Evolutionary conservation across 805 yeast genomes (phyloP).

Genomic region (Priceomyces castillae): DNA sequence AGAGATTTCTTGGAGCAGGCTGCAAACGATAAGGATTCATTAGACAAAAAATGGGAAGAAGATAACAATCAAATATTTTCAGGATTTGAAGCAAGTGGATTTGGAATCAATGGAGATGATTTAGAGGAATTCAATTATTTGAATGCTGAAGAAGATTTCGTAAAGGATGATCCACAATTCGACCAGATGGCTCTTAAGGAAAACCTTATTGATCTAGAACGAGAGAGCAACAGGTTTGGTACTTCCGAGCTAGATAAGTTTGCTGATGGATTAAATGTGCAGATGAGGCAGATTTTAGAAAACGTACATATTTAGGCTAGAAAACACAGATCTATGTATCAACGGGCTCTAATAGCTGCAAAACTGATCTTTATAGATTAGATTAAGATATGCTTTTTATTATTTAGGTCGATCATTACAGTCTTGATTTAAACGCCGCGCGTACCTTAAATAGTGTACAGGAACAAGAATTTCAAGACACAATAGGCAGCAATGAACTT

Average conservation of each 20-base stretch:
- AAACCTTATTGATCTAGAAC: conserved; percentile 17
- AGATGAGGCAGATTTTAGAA: conserved; percentile 7
- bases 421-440: too few species aligned
- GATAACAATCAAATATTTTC: conserved; percentile 32
- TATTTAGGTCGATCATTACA: too few species aligned
- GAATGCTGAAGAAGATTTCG: conserved; percentile 15
- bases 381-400: too few species aligned
- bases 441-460: too few species aligned
- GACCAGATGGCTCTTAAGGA: conserved; percentile 11
- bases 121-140: conserved; percentile 41
- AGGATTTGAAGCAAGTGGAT: conserved; percentile 18
- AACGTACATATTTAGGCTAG: background rate
- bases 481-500: too few species aligned
- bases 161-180: conserved; percentile 8
- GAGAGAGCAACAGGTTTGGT: conserved; percentile 12
- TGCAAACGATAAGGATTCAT: conserved; percentile 18
- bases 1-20: conserved; percentile 29
- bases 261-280: conserved; percentile 12
- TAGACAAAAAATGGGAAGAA: conserved; percentile 44
- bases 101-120: conserved; percentile 43
- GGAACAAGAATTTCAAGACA: too few species aligned
- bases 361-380: too few species aligned
- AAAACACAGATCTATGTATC: too few species aligned
- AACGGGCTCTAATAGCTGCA: too few species aligned
- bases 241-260: conserved; percentile 34